Evolutionary conservation across 2,329 filamentous ascomycete genomes (phyloP), one percentile per base, ranked within the genome.

Genomic region (Xylariaceae sp.): DNA sequence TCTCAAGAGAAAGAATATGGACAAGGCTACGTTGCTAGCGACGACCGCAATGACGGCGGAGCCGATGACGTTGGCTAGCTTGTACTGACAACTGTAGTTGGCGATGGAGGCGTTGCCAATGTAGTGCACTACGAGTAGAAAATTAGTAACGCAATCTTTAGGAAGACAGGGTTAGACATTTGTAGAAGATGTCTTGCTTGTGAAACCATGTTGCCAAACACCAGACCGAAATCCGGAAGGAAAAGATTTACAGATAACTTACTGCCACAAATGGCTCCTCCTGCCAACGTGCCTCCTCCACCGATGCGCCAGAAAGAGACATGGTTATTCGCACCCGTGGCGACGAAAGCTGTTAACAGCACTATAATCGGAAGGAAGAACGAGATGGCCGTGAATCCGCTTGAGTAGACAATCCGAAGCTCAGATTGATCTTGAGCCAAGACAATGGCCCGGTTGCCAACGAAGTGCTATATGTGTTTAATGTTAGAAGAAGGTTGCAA

Each of bases 281-380:
- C 92, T 1, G 89, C 88, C 39, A 93, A 79, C 1, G 85, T 69
- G 6, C 91, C 91, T 7, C 89, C 88, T 4, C 84, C 68, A 6
- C 81, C 69, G 9, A 90, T 80, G 40, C 87, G 82, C 73, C 81
- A 74, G 74, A 83, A 83, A 16, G 80, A 82, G 12, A 88, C 79
- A 24, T 72, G 76, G 60, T 84, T 83, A 65, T 82, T 82, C 24
- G 82, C 80, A 5, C 86, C 90, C 40, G 89, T 85, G 29, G 87
- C 81, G 57, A 88, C 81, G 68, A 96, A 93, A 17, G 91, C 90
- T 6, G 85, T 71, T 16, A 90, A 80, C 4, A 96, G 81, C 17
- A 94, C 90, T 28, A 89, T 61, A 43, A 96, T 87, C 0, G 92
- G 91, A 9, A 96, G 78, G 67, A 96, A 88, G 66, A 94, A 91